Conservation (phyloP, 495 filamentous ascomycete genomes). For the Penicillium paxilli region DNA sequence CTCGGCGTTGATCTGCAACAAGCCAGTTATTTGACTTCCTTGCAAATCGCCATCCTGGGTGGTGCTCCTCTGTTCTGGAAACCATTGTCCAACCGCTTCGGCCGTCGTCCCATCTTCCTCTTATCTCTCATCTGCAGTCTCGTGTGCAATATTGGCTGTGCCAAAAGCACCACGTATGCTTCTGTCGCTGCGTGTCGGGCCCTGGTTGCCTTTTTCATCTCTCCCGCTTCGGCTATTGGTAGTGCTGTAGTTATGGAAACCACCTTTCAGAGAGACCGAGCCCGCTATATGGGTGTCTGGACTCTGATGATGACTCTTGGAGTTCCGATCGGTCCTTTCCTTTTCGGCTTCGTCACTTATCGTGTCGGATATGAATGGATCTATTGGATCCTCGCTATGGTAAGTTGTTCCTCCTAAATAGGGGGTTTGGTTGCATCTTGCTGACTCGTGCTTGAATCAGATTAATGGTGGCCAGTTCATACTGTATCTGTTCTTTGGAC, state of each 20-base stretch:
- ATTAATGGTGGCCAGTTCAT: conserved; percentile 55
- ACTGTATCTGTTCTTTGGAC: conserved; percentile 54
- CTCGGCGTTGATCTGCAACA: conserved; percentile 38
- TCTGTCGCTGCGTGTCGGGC: conserved; percentile 46
- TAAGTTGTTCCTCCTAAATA: conserved; percentile 18
- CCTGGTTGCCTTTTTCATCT: conserved; percentile 52
- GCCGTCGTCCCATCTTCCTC: conserved; percentile 54
- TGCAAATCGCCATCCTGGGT: conserved; percentile 52
- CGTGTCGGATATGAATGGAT: conserved; percentile 43
- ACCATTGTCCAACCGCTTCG: conserved; percentile 57
- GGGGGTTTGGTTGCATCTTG: background rate
- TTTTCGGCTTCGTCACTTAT: conserved; percentile 48
- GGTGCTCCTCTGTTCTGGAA: conserved; percentile 53
- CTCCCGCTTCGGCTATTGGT: conserved; percentile 52
- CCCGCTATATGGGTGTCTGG: conserved; percentile 55
- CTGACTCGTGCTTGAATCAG: conserved; percentile 26
- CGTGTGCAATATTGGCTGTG: conserved; percentile 48
- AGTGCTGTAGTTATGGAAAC: conserved; percentile 54
- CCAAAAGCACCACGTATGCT: conserved; percentile 38
- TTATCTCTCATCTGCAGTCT: conserved; percentile 45
- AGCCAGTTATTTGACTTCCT: conserved; percentile 50
- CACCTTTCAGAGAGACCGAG: conserved; percentile 50
- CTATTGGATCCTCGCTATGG: conserved; percentile 46
- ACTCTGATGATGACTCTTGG: conserved; percentile 52
- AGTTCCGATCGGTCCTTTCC: conserved; percentile 45